Percentiles rank a stretch among this genome's conserved stretches.
These are phyloP conservation scores for Clonostachys byssicola DNA, from an alignment of 2,329 filamentous ascomycete genomes.

Conservation along the genomic window DNA sequence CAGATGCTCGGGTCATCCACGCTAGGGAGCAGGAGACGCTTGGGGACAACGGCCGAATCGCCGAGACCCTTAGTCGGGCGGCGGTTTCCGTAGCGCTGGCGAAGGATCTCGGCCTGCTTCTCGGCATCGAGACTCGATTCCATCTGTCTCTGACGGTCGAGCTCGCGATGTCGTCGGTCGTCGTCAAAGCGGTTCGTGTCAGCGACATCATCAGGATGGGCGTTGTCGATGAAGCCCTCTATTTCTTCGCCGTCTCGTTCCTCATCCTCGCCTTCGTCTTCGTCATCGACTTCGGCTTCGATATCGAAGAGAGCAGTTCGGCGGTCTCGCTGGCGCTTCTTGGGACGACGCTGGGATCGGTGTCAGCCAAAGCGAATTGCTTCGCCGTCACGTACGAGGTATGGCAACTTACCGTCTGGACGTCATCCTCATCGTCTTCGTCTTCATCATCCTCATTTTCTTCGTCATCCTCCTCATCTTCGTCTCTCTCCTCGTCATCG, in stretches of 20 bases:
- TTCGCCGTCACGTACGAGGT: background rate
- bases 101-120: slow-evolving; percentile 82
- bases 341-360: slow-evolving; percentile 54
- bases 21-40: slow-evolving; percentile 81
- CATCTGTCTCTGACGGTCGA: slow-evolving; percentile 86
- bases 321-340: slow-evolving; percentile 75
- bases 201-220: slow-evolving; percentile 84
- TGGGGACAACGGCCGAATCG: slow-evolving; percentile 76
- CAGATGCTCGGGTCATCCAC: slow-evolving; percentile 96
- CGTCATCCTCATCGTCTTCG: slow-evolving; percentile 62
- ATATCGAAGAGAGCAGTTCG: slow-evolving; percentile 92
- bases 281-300: slow-evolving; percentile 96
- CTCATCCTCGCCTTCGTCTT: slow-evolving; percentile 82
- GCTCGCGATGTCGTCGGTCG: slow-evolving; percentile 87
- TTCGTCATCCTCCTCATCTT: slow-evolving; percentile 24
- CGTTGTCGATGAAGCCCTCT: slow-evolving; percentile 82
- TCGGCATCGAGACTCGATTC: slow-evolving; percentile 88
- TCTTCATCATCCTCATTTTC: slow-evolving; percentile 57
- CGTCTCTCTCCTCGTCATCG: slow-evolving; percentile 25
- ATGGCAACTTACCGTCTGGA: slow-evolving; percentile 52
- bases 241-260: slow-evolving; percentile 83
- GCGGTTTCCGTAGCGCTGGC: slow-evolving; percentile 82
- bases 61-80: slow-evolving; percentile 59
- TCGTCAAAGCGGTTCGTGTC: slow-evolving; percentile 79
- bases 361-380: slow-evolving; percentile 2